Percentiles rank a stretch among this genome's conserved stretches.
Conservation (phyloP, 1,139 yeast species). For the Arxiozyma heterogenica region DNA sequence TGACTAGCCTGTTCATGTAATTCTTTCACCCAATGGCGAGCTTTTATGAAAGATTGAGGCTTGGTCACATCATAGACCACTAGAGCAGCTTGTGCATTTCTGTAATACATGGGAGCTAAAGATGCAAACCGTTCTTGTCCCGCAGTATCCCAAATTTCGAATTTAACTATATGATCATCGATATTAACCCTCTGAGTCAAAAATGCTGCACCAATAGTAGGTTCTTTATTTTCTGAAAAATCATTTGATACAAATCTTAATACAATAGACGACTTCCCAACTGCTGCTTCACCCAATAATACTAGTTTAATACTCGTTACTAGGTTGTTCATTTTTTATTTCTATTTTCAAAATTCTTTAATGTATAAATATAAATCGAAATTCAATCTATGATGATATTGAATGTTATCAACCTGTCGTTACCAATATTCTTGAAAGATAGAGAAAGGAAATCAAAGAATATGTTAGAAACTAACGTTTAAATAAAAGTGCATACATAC, state of each 20-base stretch:
- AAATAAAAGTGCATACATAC: too few species aligned
- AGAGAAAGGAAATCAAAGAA: background rate
- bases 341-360: background rate
- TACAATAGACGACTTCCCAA: conserved; percentile 89
- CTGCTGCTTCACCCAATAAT: conserved; percentile 93
- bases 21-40: conserved; percentile 98
- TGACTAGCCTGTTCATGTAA: conserved; percentile 90
- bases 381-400: background rate
- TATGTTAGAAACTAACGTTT: background rate
- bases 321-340: conserved; percentile 7
- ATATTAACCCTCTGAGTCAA: conserved; percentile 89
- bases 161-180: conserved; percentile 83
- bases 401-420: background rate
- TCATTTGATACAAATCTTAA: conserved; percentile 90
- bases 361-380: background rate
- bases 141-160: conserved; percentile 98
- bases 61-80: conserved; percentile 94
- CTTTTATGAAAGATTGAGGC: conserved; percentile 94
- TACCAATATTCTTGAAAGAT: background rate
- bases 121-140: conserved; percentile 97
- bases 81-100: conserved; percentile 97
- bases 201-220: conserved; percentile 97
- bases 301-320: conserved; percentile 81
- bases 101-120: conserved; percentile 93
- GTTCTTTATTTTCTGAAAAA: conserved; percentile 93